These are phyloP conservation scores for Wickerhamomyces bisporus DNA, from an alignment of 805 yeast genomes.

Conservation along the genomic window DNA sequence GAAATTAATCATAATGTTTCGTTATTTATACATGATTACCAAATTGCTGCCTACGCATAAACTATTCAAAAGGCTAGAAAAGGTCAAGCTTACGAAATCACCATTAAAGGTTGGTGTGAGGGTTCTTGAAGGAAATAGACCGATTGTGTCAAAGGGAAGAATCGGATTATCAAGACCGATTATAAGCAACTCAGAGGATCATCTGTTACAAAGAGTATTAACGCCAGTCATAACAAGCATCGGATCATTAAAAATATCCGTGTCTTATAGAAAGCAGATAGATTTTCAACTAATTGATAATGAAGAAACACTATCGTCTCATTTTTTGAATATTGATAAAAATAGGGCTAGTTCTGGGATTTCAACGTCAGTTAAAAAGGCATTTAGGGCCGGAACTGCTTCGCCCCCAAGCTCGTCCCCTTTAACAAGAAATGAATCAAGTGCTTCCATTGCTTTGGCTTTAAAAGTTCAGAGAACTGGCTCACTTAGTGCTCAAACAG, in stretches of 20 bases:
- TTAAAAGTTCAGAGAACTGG: slow-evolving; percentile 36
- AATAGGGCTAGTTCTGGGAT: slow-evolving; percentile 6
- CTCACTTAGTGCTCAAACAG: slow-evolving; percentile 12
- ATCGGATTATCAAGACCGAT: slow-evolving; percentile 75
- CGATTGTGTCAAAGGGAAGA: slow-evolving; percentile 77
- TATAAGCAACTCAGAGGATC: slow-evolving; percentile 36
- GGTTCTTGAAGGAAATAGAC: slow-evolving; percentile 69
- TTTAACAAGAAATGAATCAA: slow-evolving; percentile 38
- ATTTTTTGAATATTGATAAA: slow-evolving; percentile 46
- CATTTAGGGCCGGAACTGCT: slow-evolving; percentile 32
- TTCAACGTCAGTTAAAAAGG: slow-evolving; percentile 18
- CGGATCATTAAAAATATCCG: slow-evolving; percentile 71
- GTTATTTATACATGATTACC: slow-evolving; percentile 63
- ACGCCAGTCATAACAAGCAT: slow-evolving; percentile 68
- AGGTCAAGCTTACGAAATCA: slow-evolving; percentile 30
- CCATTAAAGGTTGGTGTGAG: slow-evolving; percentile 52
- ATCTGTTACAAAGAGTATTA: slow-evolving; percentile 57
- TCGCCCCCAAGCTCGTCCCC: slow-evolving; percentile 24
- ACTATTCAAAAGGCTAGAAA: slow-evolving; percentile 42
- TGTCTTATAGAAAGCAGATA: slow-evolving; percentile 71
- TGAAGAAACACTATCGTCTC: slow-evolving; percentile 57
- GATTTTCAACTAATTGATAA: slow-evolving; percentile 63
- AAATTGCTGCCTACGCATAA: slow-evolving; percentile 70
- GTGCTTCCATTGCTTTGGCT: slow-evolving; percentile 36
- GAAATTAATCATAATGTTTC: slow-evolving; percentile 65